Base-by-base conservation (phyloP, 805 yeast species). In the Citeromyces nyonsensis region DNA sequence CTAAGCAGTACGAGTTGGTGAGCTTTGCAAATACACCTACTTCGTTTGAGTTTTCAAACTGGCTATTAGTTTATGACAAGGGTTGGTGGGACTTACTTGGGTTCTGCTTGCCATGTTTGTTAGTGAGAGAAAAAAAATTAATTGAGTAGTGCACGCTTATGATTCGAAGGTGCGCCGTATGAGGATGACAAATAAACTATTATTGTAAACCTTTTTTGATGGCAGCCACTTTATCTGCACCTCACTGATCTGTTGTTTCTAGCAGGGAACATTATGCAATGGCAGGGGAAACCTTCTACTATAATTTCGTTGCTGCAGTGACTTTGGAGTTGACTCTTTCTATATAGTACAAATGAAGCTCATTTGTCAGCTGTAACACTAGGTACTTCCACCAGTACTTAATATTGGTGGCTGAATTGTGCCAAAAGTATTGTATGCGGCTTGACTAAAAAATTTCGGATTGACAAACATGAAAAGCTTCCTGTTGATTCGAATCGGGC, bases 1-100 rank as follows among this genome's bases (percentile, higher is more conserved):
- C 96, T 45, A 91, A 66, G 52, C 94, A 82, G 68, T 91, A 91
- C 22, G 95, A 78, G 69, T 91, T 91, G 48, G 99, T 91, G 47
- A 91, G 69, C 55, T 84, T 91, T 59, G 95, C 67, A 49, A 86
- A 86, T 35, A 86, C 96, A 52, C 96, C 96, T 43, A 86, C 84
- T 56, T 81, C 91, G 52, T 80, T 81, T 28, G 86, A 77, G 56
- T 80, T 80, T 58, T 81, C 91, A 59, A 81, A 81, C 57, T 59
- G 34, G 14, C 15, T 24, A 24, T 11, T 15, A 28, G 33, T 13
- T 6, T 24, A 22, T 10, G 12, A 1, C 11, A 32, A 32, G 10
- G 20, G 8, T 4, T 10, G 20, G 15, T 13, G 14, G 15, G 32
- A 44, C 49, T 34, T 45, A 46, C 49, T 52, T 73, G 80, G 35